Evolutionary conservation across 352 stramenopile genomes (phyloP).

Genomic region (Pythium dissimile): DNA sequence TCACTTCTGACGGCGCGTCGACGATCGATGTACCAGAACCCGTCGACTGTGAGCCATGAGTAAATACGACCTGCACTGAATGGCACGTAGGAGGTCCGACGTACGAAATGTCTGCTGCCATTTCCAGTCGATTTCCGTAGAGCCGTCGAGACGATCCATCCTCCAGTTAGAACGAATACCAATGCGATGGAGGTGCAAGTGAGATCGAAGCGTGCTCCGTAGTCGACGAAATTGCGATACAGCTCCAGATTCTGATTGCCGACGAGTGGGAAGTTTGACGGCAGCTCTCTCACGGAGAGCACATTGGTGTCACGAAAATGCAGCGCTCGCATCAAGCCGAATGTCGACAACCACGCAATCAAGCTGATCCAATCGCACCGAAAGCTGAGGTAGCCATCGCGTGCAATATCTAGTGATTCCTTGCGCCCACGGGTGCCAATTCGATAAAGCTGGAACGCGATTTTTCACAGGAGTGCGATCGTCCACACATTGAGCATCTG

Average conservation of each 20-base stretch:
- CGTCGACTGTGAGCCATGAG: background rate
- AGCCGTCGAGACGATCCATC: background rate
- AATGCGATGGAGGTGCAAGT: background rate
- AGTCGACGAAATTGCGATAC: background rate
- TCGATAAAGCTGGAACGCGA: background rate
- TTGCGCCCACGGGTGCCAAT: background rate
- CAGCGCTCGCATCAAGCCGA: conserved; percentile 2
- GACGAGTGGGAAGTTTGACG: background rate
- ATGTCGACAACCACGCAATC: background rate
- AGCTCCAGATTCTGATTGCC: background rate
- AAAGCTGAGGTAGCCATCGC: conserved; percentile 11
- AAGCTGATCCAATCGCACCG: conserved; percentile 6
- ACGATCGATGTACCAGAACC: background rate
- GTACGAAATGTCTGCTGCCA: no score
- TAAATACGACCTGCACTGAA: conserved; percentile 22
- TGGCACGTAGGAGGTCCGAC: conserved; percentile 19
- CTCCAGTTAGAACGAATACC: background rate
- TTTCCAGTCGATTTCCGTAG: no score
- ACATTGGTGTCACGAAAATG: conserved; percentile 15
- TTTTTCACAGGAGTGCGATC: conserved; percentile 18
- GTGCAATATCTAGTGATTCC: background rate
- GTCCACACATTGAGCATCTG: conserved; percentile 37
- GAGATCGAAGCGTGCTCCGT: conserved; percentile 4
- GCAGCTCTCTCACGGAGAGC: background rate
- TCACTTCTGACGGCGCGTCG: background rate